Evolutionary conservation across 257 asterid species (phyloP), one percentile per base, ranked within the genome.

Genomic region (Buddleja alternifolia): DNA sequence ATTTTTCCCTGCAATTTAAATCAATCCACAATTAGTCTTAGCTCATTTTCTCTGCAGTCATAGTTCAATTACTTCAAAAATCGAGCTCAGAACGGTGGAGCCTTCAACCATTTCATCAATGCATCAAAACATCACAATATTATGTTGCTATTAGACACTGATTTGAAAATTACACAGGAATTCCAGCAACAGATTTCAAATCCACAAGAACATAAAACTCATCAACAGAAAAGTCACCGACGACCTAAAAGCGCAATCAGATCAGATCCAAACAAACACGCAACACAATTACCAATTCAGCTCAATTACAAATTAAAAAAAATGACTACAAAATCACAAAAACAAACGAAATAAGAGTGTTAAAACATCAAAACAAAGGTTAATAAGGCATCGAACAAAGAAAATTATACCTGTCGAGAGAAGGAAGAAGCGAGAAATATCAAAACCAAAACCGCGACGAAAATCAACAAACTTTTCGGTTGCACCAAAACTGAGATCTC

Each of bases 401-500:
- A 32, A 24, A 66, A 1, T 0, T 10, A 12, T 66, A 84, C 98
- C 96, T 74, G 83, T 63, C 48, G 82, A 54, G 86, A 77, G 78
- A 74, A 76, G 52, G 90, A 86, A 70, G 80, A 81, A 14, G 78
- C 89, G 65, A 83, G 80, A 70, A 79, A 78, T 41, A 84, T 78
- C 56, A 90, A 80, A 70, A 78, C 64, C 11, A 83, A 62, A 69
- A 78, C 88, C 63, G 81, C 82, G 54, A 77, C 63, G 77, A 86
- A 70, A 70, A 88, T 70, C 69, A 90, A 73, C 39, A 90, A 72
- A 74, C 72, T 72, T 76, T 84, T 83, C 12, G 96, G 92, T 69
- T 86, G 97, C 37, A 92, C 25, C 75, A 86, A 63, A 42, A n/a
- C 84, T 45, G 89, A 88, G 83, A 90, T 85, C 84, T 77, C 93